Evolutionary conservation across 148 eudicot species (phyloP).

Genomic region (Rhododendron henanense): DNA sequence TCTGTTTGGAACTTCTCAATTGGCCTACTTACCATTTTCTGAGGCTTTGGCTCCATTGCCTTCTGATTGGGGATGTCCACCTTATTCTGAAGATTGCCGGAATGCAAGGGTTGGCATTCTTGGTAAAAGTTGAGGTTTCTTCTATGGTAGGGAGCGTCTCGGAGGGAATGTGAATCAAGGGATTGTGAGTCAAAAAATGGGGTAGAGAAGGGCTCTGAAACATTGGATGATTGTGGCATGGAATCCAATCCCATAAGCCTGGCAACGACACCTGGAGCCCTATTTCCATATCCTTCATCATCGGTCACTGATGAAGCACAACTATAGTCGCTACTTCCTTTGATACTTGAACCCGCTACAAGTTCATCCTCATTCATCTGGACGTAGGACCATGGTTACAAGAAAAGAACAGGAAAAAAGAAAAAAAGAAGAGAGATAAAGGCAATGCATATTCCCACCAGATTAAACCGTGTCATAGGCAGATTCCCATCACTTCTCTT

Average conservation of each 20-base stretch:
- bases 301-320: constrained; percentile 83
- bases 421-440: not conserved
- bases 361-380: constrained; percentile 73
- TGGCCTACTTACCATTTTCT: constrained; percentile 44
- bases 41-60: constrained; percentile 36
- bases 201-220: constrained; percentile 47
- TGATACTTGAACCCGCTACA: constrained; percentile 46
- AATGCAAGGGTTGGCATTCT: constrained; percentile 33
- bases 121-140: constrained; percentile 44
- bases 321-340: constrained; percentile 76
- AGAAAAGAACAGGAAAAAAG: not conserved
- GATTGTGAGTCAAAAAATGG: constrained; percentile 53
- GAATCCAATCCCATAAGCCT: constrained; percentile 96
- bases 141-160: constrained; percentile 41
- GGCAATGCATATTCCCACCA: constrained; percentile 34
- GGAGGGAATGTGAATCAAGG: constrained; percentile 30
- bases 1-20: constrained; percentile 87
- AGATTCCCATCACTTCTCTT: constrained; percentile 59
- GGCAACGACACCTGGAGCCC: constrained; percentile 84
- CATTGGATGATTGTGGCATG: constrained; percentile 58
- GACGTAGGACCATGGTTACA: not conserved
- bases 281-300: constrained; percentile 60
- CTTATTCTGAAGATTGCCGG: constrained; percentile 32
- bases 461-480: constrained; percentile 48
- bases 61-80: constrained; percentile 33